Evolutionary conservation across 2,329 filamentous ascomycete species (phyloP), one percentile per base, ranked within the genome.

Genomic region (Colletotrichum graminicola): DNA sequence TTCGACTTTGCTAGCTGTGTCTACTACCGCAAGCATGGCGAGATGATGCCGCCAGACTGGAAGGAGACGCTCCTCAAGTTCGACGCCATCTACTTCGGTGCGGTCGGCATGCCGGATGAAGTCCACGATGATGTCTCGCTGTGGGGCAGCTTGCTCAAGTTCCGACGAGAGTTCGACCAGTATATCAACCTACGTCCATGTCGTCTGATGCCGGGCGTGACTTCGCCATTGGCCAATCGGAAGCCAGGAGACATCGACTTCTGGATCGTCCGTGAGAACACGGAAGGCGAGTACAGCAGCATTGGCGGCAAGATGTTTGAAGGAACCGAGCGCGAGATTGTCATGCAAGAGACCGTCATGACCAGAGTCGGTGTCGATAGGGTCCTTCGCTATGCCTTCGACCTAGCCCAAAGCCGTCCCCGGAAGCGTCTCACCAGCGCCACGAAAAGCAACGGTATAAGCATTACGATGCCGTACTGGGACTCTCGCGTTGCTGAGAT

Each of bases 381-480:
- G 14, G 83, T 91, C 16, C 87, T 92, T 75, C 85, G 89, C 1
- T 91, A 91, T 69, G 89, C 89, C 0, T 92, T 91, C 73, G 87
- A 91, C 77, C 86, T 84, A 5, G 90, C 90, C 0, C 85, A 84
- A 73, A 85, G 83, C 74, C 80, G 90, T 3, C 87, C 87, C 0
- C 83, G 86, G 51, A 91, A 89, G 80, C 80, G 86, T 14, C 76
- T 92, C 43, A 91, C 89, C 0, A 86, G 91, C 1, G 90, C 91
- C 3, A 91, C 89, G 0, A 92, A 92, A 80, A 89, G 87, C 55
- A 92, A 92, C 76, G 89, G 89, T 0, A 89, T 91, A 78, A 83
- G 89, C 0, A 90, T 91, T 65, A 89, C 90, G 0, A 90, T 92
- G 89, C 90, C 92, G 0, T 84, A 92, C 69, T 92, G 90, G 90